Evolutionary conservation across 1,284 basidiomycete species (phyloP), one percentile per base, ranked within the genome.

Genomic region (Ustilago curta): DNA sequence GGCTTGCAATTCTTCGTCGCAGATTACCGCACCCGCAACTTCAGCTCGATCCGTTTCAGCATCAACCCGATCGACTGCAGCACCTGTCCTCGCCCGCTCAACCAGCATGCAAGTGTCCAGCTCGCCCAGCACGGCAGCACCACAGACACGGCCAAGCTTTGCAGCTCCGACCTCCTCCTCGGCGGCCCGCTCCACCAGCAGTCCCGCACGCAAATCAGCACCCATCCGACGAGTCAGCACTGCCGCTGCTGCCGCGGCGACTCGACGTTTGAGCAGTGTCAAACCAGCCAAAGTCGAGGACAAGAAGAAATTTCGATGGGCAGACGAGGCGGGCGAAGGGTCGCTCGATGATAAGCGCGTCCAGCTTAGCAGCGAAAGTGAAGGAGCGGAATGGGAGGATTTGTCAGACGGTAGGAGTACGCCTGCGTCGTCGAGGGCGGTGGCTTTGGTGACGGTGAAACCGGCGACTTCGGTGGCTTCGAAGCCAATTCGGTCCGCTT

Each of bases 291-390:
- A 45, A 48, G 69, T 55, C 14, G 70, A 71, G 52, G 66, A 66
- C 42, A 89, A 89, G 83, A 95, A 95, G 85, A 91, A 89, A 58
- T 92, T 96, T 18, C 91, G 94, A 79, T 96, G 94, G 94, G 89
- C 88, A 58, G 94, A 96, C 79, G 92, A 95, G 83, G 92, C 89
- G 6, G 94, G 94, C 7, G 91, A 92, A 81, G 94, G 93, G 9
- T 87, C 89, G 50, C 86, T 95, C 49, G 92, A 93, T 75, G 93
- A 94, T 78, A 88, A 88, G 12, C 35, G 35, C 1, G 35, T 14
- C 7, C 35, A 37, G 35, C 4, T 9, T 16, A 16, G 52, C 4
- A 16, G 52, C 4, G 67, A 61, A 6, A 47, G 59, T 31, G 59
- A 32, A n/a, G 65, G 51, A 5, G 50, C 66, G 18, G 70, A 74